phyloP scores from a whole-genome alignment of 2,329 filamentous ascomycete genomes.

The Xylaria multiplex region DNA sequence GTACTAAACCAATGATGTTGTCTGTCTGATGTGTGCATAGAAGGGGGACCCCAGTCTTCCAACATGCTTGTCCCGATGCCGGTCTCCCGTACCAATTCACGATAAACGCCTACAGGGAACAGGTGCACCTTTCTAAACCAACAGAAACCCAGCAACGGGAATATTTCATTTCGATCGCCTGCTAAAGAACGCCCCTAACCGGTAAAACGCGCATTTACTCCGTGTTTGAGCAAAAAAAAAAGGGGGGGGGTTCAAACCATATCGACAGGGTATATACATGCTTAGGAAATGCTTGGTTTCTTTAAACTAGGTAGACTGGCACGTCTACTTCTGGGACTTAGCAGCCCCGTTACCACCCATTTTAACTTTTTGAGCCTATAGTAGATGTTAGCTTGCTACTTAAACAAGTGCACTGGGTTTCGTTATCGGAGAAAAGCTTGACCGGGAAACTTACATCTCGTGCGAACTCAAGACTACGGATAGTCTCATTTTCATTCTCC shows the following conservation, averaged over 20 bases:
- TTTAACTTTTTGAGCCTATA: constrained; percentile 47
- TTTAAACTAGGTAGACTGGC: not conserved
- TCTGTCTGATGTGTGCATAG: not conserved
- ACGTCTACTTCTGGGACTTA: constrained; percentile 39
- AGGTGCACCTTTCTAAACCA: constrained; percentile 12
- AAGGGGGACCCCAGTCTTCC: not conserved
- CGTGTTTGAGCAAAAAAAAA: not conserved
- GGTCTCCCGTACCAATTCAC: too few species aligned
- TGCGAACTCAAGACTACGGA: constrained; percentile 95
- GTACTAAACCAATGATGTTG: not conserved
- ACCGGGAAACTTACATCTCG: constrained; percentile 74
- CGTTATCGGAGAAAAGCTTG: too few species aligned
- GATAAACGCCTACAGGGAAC: not conserved
- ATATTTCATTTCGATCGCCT: constrained; percentile 22
- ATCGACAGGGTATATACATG: constrained; percentile 32
- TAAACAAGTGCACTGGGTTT: not conserved
- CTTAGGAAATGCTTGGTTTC: constrained; percentile 11
- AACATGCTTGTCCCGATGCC: not conserved
- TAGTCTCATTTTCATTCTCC: constrained; percentile 88
- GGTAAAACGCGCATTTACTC: not conserved
- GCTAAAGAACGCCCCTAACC: constrained; percentile 20
- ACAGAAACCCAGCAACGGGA: constrained; percentile 9
- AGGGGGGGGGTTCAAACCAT: constrained; percentile 6
- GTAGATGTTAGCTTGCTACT: constrained; percentile 13
- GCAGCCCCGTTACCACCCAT: constrained; percentile 44